Evolutionary conservation across 108 stramenopile species (phyloP).

Genomic region (Cyclostephanos tholiformis): DNA sequence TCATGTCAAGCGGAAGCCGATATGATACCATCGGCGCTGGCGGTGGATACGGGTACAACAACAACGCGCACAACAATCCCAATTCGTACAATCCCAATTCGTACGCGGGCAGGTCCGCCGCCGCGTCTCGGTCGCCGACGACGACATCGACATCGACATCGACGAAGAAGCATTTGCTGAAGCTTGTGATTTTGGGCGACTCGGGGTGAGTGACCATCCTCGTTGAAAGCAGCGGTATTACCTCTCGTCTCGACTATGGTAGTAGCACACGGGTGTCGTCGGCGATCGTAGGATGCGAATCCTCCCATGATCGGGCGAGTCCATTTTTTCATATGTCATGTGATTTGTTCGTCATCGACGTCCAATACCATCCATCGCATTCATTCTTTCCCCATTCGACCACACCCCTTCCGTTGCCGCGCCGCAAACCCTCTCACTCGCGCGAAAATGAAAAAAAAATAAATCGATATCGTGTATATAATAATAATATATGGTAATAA

Average conservation of each 20-base stretch:
- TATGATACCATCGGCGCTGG: not conserved
- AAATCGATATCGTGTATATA: too few relatives aligned
- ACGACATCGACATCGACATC: constrained; percentile 30
- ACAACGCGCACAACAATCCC: not conserved
- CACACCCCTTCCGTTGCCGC: not conserved
- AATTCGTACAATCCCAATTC: constrained; percentile 5
- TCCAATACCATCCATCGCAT: not conserved
- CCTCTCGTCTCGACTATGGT: too few relatives aligned
- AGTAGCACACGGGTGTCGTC: too few relatives aligned
- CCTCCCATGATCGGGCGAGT: not conserved
- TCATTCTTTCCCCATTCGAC: not conserved
- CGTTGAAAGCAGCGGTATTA: not conserved
- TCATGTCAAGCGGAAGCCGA: not conserved
- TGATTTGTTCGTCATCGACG: not conserved
- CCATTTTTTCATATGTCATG: not conserved
- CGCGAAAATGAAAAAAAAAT: too few relatives aligned
- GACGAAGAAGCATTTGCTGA: constrained; percentile 86
- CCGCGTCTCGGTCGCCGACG: not conserved
- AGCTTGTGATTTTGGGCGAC: constrained; percentile 97
- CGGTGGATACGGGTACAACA: not conserved
- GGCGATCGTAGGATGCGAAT: not conserved
- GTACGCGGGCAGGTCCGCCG: constrained; percentile 29
- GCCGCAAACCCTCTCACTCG: too few relatives aligned
- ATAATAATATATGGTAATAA: not conserved
- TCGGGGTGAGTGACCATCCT: constrained; percentile 67